Conservation (phyloP, 768 basidiomycete species). For the Steccherinum ochraceum region DNA sequence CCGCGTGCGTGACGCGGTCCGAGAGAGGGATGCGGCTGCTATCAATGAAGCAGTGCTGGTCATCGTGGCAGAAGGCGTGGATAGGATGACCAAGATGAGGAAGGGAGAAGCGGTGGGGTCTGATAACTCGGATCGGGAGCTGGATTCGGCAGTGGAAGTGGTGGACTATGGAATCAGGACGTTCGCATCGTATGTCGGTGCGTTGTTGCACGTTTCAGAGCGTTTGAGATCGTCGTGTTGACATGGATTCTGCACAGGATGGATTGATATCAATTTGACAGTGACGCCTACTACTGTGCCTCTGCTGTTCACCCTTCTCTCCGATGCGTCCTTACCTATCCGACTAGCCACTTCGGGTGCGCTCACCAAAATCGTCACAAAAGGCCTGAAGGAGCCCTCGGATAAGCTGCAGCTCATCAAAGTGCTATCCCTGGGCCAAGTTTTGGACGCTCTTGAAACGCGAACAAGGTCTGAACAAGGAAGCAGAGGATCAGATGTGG, state of each 20-base stretch:
- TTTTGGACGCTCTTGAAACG: slow-evolving; percentile 73
- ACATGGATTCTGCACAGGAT: slow-evolving; percentile 53
- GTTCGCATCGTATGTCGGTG: slow-evolving; percentile 91
- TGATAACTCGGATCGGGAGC: slow-evolving; percentile 40
- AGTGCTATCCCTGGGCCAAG: slow-evolving; percentile 79
- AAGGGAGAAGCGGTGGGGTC: slow-evolving; percentile 33
- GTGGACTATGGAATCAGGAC: slow-evolving; percentile 92
- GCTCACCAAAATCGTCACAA: slow-evolving; percentile 76
- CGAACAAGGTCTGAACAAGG: slow-evolving; percentile 65
- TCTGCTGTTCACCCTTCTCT: slow-evolving; percentile 76
- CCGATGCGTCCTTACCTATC: slow-evolving; percentile 70
- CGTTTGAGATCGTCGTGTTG: not conserved
- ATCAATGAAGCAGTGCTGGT: slow-evolving; percentile 87
- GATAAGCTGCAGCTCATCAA: slow-evolving; percentile 90
- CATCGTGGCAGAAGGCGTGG: slow-evolving; percentile 66
- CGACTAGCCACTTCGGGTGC: slow-evolving; percentile 80
- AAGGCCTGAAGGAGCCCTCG: slow-evolving; percentile 86
- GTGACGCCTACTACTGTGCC: slow-evolving; percentile 87
- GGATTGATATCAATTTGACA: slow-evolving; percentile 97
- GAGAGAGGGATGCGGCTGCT: slow-evolving; percentile 79
- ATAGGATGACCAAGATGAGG: slow-evolving; percentile 46
- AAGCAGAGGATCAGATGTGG: slow-evolving; percentile 61
- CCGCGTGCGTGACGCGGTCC: slow-evolving; percentile 81
- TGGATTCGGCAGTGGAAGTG: slow-evolving; percentile 62
- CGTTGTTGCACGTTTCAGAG: slow-evolving; percentile 27